Percentiles rank a stretch among this genome's conserved stretches.
phyloP scores from a whole-genome alignment of 768 basidiomycete species.

The Psilocybe tampanensis region DNA sequence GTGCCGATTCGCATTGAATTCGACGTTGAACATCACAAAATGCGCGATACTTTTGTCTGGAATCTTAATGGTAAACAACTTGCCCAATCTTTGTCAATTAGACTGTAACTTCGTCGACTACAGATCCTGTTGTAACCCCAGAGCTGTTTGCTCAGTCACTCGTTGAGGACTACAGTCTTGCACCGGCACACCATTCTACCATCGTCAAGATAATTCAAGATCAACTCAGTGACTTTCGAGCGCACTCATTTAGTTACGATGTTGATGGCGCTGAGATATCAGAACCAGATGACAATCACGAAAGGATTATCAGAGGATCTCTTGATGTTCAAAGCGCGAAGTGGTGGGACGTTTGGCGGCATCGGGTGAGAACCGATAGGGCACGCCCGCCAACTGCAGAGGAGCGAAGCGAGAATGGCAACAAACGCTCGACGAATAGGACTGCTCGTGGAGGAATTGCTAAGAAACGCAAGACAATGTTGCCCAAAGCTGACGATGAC shows the following conservation, averaged over 20 bases:
- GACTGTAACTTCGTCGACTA: too few relatives aligned
- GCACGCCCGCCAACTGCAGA: constrained; percentile 22
- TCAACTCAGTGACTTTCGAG: constrained; percentile 80
- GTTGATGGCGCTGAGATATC: constrained; percentile 37
- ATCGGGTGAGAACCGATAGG: constrained; percentile 42
- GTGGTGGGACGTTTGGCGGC: constrained; percentile 81
- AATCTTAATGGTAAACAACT: constrained; percentile 84
- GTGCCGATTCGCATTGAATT: constrained; percentile 96
- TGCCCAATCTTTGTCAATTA: too few relatives aligned
- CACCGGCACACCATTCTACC: constrained; percentile 59
- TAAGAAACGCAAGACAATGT: not conserved
- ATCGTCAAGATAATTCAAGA: constrained; percentile 88
- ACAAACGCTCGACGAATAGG: constrained; percentile 15
- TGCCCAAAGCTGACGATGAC: constrained; percentile 20
- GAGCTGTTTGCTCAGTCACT: constrained; percentile 89
- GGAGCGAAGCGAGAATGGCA: constrained; percentile 16
- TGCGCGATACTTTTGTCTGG: constrained; percentile 98
- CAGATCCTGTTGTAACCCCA: constrained; percentile 89
- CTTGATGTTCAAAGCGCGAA: constrained; percentile 50
- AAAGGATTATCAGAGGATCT: constrained; percentile 33
- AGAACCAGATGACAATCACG: not conserved
- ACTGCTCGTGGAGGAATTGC: not conserved
- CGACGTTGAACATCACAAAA: constrained; percentile 91
- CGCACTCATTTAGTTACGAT: constrained; percentile 62
- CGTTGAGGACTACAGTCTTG: constrained; percentile 87